These are phyloP conservation scores for Starmera dryadoides DNA, from an alignment of 805 yeast genomes.

Conservation along the genomic window DNA sequence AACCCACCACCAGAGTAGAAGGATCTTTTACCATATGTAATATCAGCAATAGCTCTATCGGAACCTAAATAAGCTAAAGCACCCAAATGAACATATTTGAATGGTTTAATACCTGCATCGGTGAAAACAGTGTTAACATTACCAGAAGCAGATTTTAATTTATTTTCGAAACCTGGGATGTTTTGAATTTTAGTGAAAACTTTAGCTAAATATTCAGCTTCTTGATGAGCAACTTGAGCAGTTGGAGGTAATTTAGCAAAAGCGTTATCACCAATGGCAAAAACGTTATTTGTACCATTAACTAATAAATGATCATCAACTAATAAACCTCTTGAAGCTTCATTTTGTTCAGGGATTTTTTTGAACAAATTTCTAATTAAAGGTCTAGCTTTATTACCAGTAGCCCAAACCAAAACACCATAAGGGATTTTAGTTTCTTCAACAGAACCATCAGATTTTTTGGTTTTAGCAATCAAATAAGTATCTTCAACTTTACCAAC, in stretches of 20 bases:
- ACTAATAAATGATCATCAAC: conserved; percentile 75
- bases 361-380: conserved; percentile 59
- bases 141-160: conserved; percentile 24
- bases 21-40: conserved; percentile 72
- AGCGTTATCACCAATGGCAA: conserved; percentile 92
- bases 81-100: conserved; percentile 83
- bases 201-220: conserved; percentile 74
- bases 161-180: conserved; percentile 29
- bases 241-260: conserved; percentile 88
- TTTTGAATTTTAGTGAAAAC: conserved; percentile 55
- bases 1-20: conserved; percentile 83
- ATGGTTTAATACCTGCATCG: conserved; percentile 51
- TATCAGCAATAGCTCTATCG: conserved; percentile 91
- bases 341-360: conserved; percentile 70
- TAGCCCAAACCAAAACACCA: conserved; percentile 94
- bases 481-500: conserved; percentile 78
- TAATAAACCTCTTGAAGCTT: conserved; percentile 80
- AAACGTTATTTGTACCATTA: conserved; percentile 76
- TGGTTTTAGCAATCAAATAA: conserved; percentile 65
- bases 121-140: conserved; percentile 33
- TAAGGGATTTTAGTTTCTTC: conserved; percentile 61
- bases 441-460: conserved; percentile 63
- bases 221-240: conserved; percentile 95
- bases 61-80: conserved; percentile 89
- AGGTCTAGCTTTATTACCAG: conserved; percentile 87